Conservation (phyloP, 2,329 filamentous ascomycete genomes). For the Orbilia javanica region DNA sequence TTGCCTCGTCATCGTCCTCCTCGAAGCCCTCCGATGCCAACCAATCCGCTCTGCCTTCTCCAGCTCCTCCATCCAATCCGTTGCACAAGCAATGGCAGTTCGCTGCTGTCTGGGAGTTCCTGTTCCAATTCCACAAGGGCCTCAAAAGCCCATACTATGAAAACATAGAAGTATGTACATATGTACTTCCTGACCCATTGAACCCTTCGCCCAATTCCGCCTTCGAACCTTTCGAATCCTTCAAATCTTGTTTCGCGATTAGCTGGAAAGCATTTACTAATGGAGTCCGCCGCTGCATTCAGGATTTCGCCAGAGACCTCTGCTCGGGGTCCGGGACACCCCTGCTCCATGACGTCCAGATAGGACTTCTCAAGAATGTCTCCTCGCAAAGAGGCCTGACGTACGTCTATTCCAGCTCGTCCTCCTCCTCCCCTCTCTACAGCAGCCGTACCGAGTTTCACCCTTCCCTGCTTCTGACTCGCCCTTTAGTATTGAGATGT, state of each 20-base stretch:
- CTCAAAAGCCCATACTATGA: conserved; percentile 91
- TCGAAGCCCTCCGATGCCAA: neutral
- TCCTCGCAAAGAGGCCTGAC: conserved; percentile 93
- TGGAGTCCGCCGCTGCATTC: neutral
- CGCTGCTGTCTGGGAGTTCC: conserved; percentile 80
- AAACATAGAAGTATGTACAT: conserved; percentile 77
- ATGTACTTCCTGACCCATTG: too few relatives aligned
- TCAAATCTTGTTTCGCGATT: too few relatives aligned
- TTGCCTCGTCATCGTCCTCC: neutral
- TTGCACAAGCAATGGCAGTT: conserved; percentile 56
- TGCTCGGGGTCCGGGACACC: conserved; percentile 64
- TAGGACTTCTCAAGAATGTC: conserved; percentile 89
- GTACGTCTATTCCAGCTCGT: conserved; percentile 67
- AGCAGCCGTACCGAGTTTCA: conserved; percentile 19
- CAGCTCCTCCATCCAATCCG: conserved; percentile 29
- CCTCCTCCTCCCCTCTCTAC: neutral
- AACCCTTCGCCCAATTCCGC: too few relatives aligned
- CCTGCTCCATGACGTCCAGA: conserved; percentile 81
- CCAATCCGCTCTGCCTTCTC: neutral
- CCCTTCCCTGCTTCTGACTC: conserved; percentile 16
- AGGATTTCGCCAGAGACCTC: conserved; percentile 53
- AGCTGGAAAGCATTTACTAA: neutral
- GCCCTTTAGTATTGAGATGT: conserved; percentile 78
- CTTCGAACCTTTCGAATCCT: neutral
- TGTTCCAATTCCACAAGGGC: conserved; percentile 85